Base-by-base conservation (phyloP, 352 stramenopile genomes). In the Thalassiosira exigua region DNA sequence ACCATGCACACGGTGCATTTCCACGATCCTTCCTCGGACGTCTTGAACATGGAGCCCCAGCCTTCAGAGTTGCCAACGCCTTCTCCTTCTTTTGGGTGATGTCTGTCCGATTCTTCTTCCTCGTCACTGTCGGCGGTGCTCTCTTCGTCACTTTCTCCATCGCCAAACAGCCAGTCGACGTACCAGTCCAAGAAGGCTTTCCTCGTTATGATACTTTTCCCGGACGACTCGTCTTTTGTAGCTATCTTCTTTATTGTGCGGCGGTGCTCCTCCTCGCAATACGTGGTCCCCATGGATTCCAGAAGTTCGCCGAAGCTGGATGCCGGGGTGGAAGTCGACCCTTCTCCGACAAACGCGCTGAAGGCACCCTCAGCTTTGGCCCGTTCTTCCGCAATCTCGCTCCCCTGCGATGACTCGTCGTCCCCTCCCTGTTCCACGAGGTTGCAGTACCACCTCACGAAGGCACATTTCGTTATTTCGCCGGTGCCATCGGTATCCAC, bases 1-100 rank as follows among this genome's bases (percentile, higher is more conserved):
- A 94, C 83, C 52, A 89, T 86, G 67, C 89, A 94, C 19, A 84
- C 69, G 17, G 67, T 77, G 81, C 91, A 95, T 62, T 93, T 95
- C 91, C 91, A 95, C 17, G 75, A 86, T 22, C 74, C 75, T 11
- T 81, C 41, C 39, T 87, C 57, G 54, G 78, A 75, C 32, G 71
- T 12, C 56, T 90, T 79, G 51, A 92, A 91, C 2, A 77, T 71
- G 57, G 74, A 59, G 27, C 83, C 81, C 74, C 89, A 92, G 21
- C 61, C 76, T 51, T 71, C 61, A 11, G 48, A 48, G 26, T 79
- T 62, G 14, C 4, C 27, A n/a, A n/a, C n/a, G n/a, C n/a, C n/a
- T 44, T 51, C 62, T 27, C 14, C 53, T 60, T 30, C 32, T 29
- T 62, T 62, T 60, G 19, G 22, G 71, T 24, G 30, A 26, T 84